Evolutionary conservation across 768 basidiomycete species (phyloP).

Genomic region (Panellus pusillus): DNA sequence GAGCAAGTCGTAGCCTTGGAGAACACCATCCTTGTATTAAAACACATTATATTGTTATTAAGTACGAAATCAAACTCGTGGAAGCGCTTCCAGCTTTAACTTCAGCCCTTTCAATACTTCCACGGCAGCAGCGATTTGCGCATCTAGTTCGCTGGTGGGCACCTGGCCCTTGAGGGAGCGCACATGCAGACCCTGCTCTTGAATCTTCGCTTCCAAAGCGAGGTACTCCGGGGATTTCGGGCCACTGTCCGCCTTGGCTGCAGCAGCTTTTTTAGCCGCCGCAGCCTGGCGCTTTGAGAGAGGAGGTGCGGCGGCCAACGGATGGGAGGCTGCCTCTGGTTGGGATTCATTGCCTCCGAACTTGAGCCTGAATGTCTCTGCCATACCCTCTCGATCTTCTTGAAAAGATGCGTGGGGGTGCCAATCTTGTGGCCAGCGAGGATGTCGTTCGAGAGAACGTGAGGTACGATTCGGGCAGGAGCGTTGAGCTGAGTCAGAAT

Average conservation of each 20-base stretch:
- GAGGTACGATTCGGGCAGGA: constrained; percentile 78
- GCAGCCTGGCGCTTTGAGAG: constrained; percentile 59
- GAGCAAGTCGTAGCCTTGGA: too few species aligned
- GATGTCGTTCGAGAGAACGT: constrained; percentile 74
- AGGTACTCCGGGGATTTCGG: constrained; percentile 74
- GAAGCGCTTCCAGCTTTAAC: constrained; percentile 44
- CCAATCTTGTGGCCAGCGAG: constrained; percentile 85
- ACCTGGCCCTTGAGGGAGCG: constrained; percentile 66
- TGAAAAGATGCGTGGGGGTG: constrained; percentile 87
- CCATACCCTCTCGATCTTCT: constrained; percentile 92
- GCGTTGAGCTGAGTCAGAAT: constrained; percentile 90
- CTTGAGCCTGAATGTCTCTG: constrained; percentile 73
- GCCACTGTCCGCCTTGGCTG: constrained; percentile 38
- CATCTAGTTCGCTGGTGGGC: constrained; percentile 59
- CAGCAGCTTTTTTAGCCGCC: constrained; percentile 47
- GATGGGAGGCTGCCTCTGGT: constrained; percentile 38
- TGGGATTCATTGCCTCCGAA: constrained; percentile 68
- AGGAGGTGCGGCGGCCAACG: constrained; percentile 38
- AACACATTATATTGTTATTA: too few species aligned
- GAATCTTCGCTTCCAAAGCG: constrained; percentile 71
- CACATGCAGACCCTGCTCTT: constrained; percentile 74
- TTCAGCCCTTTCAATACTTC: constrained; percentile 67
- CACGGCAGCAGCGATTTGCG: constrained; percentile 59
- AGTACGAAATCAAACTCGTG: too few species aligned
- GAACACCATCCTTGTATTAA: too few species aligned